phyloP scores from a whole-genome alignment of 73 alveolate genomes.

The Blepharisma japonicum region DNA sequence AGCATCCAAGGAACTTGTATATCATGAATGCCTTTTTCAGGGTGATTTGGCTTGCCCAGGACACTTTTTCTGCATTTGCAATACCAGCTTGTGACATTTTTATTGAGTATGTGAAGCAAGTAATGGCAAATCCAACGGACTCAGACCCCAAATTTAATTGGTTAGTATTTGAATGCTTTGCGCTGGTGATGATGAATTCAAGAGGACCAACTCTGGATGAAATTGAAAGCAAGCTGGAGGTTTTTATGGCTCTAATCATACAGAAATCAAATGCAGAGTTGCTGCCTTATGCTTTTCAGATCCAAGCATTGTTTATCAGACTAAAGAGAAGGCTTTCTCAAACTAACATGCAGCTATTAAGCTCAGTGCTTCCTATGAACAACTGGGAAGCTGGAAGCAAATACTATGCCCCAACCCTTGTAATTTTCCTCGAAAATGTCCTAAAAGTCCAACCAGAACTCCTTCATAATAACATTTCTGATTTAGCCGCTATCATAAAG shows the following conservation, averaged over 20 bases:
- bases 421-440: constrained; percentile 10
- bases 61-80: constrained; percentile 18
- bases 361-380: constrained; percentile 6
- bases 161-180: constrained; percentile 21
- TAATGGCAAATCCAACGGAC: neutral
- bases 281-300: constrained; percentile 16
- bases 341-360: neutral
- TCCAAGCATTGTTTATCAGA: constrained; percentile 15
- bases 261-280: constrained; percentile 18
- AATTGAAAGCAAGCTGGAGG: neutral
- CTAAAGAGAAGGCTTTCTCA: neutral
- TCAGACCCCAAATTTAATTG: constrained; percentile 25
- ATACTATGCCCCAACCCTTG: constrained; percentile 16
- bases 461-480: neutral
- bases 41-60: constrained; percentile 23
- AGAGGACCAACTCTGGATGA: neutral
- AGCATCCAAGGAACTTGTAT: constrained; percentile 14
- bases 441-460: neutral
- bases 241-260: neutral
- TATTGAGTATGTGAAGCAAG: constrained; percentile 7
- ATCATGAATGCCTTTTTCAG: constrained; percentile 34
- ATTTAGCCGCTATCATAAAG: neutral
- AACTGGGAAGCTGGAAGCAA: constrained; percentile 30
- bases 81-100: constrained; percentile 22
- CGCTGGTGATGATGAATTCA: neutral